Conservation (phyloP, 1,284 basidiomycete genomes). For the Pyrrhoderma noxium region DNA sequence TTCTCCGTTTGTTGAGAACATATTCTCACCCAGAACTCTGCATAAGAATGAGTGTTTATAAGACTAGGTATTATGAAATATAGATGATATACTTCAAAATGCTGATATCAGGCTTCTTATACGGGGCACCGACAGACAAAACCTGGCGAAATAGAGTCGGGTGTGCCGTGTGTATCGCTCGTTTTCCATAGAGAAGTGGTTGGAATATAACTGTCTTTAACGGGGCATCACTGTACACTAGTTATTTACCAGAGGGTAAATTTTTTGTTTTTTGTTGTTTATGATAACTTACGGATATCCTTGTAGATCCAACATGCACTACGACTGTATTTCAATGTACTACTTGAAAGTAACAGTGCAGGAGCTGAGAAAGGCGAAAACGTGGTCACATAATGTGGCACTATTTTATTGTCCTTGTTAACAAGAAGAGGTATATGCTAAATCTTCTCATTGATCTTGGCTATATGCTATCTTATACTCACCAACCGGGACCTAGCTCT, state of each 20-base stretch:
- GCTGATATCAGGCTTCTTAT: neutral
- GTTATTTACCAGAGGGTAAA: neutral
- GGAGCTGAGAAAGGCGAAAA: neutral
- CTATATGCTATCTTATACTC: no score
- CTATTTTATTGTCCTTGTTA: no score
- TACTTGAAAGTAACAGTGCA: neutral
- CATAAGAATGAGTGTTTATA: no score
- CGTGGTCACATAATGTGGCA: neutral
- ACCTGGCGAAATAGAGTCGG: slow-evolving; percentile 1
- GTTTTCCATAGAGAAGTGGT: neutral
- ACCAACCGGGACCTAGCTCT: no score
- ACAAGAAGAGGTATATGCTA: no score
- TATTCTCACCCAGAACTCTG: slow-evolving; percentile 27
- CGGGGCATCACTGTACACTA: slow-evolving; percentile 9
- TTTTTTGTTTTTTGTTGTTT: no score
- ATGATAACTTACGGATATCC: neutral
- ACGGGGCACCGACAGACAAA: neutral
- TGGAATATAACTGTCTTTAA: slow-evolving; percentile 1
- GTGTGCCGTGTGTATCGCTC: neutral
- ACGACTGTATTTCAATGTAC: neutral
- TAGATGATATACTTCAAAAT: neutral
- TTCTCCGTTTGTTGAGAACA: slow-evolving; percentile 26
- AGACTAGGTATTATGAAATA: no score
- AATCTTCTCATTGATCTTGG: no score
- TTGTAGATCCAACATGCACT: neutral